Percentiles rank a stretch among this genome's conserved stretches.
phyloP scores from a whole-genome alignment of 2,329 filamentous ascomycete genomes.

The Pseudogymnoascus sp. region DNA sequence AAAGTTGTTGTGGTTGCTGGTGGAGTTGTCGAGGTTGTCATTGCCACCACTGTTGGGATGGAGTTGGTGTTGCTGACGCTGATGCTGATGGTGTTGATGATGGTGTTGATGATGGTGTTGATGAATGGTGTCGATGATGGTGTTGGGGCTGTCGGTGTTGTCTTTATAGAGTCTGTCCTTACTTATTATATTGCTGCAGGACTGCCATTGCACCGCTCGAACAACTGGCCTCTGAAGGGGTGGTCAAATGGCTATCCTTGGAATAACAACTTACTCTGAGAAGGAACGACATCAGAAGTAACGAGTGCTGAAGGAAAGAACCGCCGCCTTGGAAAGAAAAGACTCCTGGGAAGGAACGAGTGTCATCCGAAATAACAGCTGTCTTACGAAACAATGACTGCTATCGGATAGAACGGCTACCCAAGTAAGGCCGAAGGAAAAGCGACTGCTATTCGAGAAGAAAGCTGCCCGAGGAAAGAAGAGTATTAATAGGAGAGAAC shows the following conservation, averaged over 20 bases:
- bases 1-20: background rate
- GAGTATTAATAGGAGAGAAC: background rate
- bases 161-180: background rate
- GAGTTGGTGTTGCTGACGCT: background rate
- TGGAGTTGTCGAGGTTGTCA: background rate
- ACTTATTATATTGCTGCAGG: background rate
- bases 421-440: background rate
- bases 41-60: no score
- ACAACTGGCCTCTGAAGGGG: background rate
- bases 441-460: background rate
- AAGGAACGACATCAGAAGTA: background rate
- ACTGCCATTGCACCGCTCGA: background rate
- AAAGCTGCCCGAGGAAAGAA: background rate
- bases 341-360: background rate
- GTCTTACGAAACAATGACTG: background rate
- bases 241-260: background rate
- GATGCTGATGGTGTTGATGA: background rate
- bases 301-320: background rate
- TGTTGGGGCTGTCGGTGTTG: background rate
- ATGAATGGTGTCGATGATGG: background rate
- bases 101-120: background rate
- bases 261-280: background rate
- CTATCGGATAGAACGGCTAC: background rate
- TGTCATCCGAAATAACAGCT: background rate
- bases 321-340: background rate